phyloP scores from a whole-genome alignment of 192 early-diverging fungal genomes.

The Cetraspora pellucida region DNA sequence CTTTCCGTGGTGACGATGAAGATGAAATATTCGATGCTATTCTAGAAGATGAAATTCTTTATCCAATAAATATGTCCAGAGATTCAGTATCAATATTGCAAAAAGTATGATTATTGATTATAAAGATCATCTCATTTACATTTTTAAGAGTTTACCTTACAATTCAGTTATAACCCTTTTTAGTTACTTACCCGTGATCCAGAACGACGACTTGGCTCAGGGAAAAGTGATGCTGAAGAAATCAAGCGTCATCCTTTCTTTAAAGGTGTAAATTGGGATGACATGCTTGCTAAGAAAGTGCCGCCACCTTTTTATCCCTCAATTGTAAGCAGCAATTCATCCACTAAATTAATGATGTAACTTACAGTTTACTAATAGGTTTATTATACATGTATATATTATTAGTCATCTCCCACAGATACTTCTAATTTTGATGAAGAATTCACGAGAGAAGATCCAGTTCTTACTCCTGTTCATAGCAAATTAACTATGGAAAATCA shows the following conservation, averaged over 20 bases:
- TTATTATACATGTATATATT: neutral
- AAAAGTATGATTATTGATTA: slow-evolving; percentile 51
- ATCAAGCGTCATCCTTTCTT: slow-evolving; percentile 96
- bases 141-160: neutral
- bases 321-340: slow-evolving; percentile 59
- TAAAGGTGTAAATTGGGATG: slow-evolving; percentile 94
- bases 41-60: slow-evolving; percentile 92
- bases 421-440: slow-evolving; percentile 98
- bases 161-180: neutral
- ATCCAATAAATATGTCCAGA: slow-evolving; percentile 90
- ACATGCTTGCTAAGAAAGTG: slow-evolving; percentile 83
- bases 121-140: neutral
- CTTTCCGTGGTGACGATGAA: slow-evolving; percentile 95
- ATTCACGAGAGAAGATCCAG: slow-evolving; percentile 94
- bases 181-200: slow-evolving; percentile 90
- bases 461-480: slow-evolving; percentile 88
- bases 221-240: slow-evolving; percentile 85
- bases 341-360: neutral
- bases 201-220: slow-evolving; percentile 78
- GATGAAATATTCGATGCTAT: slow-evolving; percentile 99
- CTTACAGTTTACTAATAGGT: neutral
- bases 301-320: slow-evolving; percentile 90
- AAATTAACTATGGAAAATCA: slow-evolving; percentile 81
- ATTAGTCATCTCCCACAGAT: slow-evolving; percentile 66
- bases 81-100: slow-evolving; percentile 92